Evolutionary conservation across 2,329 filamentous ascomycete species (phyloP), one percentile per base, ranked within the genome.

Genomic region (Exophiala sp.): DNA sequence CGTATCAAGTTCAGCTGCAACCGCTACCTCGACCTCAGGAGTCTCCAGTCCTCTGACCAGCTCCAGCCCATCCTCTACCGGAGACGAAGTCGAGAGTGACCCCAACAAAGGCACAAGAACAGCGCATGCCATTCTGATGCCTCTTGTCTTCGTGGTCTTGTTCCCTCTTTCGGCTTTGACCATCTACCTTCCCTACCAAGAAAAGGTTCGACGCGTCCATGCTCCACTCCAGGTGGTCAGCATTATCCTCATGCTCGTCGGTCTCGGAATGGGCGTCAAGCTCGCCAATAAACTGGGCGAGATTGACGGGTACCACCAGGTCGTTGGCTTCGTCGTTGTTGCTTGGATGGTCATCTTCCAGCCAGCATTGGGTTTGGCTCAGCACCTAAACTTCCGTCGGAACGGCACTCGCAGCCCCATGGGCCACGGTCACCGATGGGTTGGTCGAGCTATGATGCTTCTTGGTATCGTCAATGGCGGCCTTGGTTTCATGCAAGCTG

Each of bases 391-490:
- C 38, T 83, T 75, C 69, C 75, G 75, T 48, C 76, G 73, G 58
- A 71, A 72, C 11, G 69, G 71, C 6, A 65, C 49, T 10, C 54
- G 58, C 14, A 60, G 52, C 36, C 38, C 52, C 18, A 57, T 72
- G 5, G 78, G 76, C 0, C 72, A 78, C 55, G 38, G 65, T 1
- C 80, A 84, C 60, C 69, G 80, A 40, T 83, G 80, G 80, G 61
- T 81, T n/a, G 80, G 80, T 20, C 73, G 80, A 4, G 61, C 68
- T 29, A 68, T 75, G 29, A 74, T 83, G 12, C 67, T 74, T 0
- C 66, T 83, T 0, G 80, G 78, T 5, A 75, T 82, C 52, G 70
- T 83, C 63, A 83, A 83, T 62, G 80, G 78, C n/a, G 80, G 79
- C 0, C 63, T 83, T 1, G 80, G 80, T 1, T 72, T 82, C 40